phyloP scores from a whole-genome alignment of 192 early-diverging fungal species.

The Backusella parvicylindrica region DNA sequence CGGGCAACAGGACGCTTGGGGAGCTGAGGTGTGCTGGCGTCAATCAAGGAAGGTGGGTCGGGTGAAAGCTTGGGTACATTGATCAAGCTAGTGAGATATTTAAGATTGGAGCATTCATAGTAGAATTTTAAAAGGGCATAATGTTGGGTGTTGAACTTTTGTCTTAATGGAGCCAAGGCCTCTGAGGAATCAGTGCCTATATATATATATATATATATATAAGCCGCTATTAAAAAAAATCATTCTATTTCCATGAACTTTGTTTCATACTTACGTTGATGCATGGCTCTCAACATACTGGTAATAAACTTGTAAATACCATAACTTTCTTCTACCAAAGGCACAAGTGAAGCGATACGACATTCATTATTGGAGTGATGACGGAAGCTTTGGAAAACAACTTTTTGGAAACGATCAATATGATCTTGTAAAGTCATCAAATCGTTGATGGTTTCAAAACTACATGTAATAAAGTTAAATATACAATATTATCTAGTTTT shows the following conservation, averaged over 20 bases:
- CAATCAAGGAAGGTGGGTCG: slow-evolving; percentile 83
- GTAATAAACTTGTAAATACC: slow-evolving; percentile 95
- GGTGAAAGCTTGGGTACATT: slow-evolving; percentile 80
- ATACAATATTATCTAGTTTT: too few relatives aligned
- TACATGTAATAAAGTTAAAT: slow-evolving; percentile 22
- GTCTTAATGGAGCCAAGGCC: slow-evolving; percentile 83
- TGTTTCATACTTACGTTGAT: slow-evolving; percentile 72
- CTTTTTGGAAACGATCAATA: slow-evolving; percentile 88
- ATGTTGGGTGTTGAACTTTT: slow-evolving; percentile 83
- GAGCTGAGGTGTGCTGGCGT: slow-evolving; percentile 61
- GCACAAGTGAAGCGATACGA: slow-evolving; percentile 91
- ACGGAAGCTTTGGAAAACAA: slow-evolving; percentile 83
- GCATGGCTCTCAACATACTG: slow-evolving; percentile 95
- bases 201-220: too few relatives aligned
- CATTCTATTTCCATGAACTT: too few relatives aligned
- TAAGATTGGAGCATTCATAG: slow-evolving; percentile 81
- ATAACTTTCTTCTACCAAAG: slow-evolving; percentile 94
- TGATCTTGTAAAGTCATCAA: slow-evolving; percentile 89
- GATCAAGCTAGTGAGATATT: slow-evolving; percentile 92
- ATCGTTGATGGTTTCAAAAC: slow-evolving; percentile 95
- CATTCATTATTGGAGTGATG: slow-evolving; percentile 87
- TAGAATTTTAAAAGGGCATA: slow-evolving; percentile 89
- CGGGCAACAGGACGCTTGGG: slow-evolving; percentile 42
- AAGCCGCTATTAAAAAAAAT: too few relatives aligned
- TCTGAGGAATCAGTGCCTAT: slow-evolving; percentile 70